phyloP scores from a whole-genome alignment of 2,329 filamentous ascomycete genomes.

The Ophiocordyceps robertsii region DNA sequence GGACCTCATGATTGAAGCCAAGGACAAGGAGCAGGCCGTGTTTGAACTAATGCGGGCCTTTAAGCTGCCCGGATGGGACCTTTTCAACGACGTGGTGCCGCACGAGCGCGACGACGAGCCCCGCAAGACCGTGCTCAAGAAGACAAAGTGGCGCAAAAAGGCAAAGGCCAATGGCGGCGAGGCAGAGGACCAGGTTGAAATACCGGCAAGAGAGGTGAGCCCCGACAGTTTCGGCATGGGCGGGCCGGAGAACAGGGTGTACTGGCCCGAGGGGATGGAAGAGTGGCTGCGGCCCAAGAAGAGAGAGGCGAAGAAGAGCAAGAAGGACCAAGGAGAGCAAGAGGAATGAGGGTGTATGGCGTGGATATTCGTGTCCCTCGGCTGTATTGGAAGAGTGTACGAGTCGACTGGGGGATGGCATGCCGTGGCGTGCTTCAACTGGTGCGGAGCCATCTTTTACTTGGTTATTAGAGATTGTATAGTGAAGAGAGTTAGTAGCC shows the following conservation, averaged over 20 bases:
- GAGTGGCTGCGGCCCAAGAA: conserved; percentile 80
- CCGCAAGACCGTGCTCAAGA: conserved; percentile 27
- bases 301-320: conserved; percentile 41
- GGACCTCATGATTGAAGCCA: conserved; percentile 99
- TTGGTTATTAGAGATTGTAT: too few relatives aligned
- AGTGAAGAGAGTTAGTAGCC: too few relatives aligned
- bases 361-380: too few relatives aligned
- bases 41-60: conserved; percentile 88
- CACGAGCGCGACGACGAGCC: conserved; percentile 64
- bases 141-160: conserved; percentile 23
- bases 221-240: conserved; percentile 75
- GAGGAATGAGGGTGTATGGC: neutral
- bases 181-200: conserved; percentile 21
- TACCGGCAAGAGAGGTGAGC: conserved; percentile 32
- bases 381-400: too few relatives aligned
- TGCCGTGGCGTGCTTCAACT: too few relatives aligned
- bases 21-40: conserved; percentile 94
- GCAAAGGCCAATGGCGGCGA: conserved; percentile 16
- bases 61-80: conserved; percentile 67
- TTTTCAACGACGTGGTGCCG: conserved; percentile 64
- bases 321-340: neutral
- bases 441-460: too few relatives aligned
- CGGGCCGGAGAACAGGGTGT: conserved; percentile 66
- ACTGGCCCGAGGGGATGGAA: conserved; percentile 84
- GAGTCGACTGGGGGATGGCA: too few relatives aligned